phyloP scores from a whole-genome alignment of 2,329 filamentous ascomycete genomes.

The Chalara sp. region DNA sequence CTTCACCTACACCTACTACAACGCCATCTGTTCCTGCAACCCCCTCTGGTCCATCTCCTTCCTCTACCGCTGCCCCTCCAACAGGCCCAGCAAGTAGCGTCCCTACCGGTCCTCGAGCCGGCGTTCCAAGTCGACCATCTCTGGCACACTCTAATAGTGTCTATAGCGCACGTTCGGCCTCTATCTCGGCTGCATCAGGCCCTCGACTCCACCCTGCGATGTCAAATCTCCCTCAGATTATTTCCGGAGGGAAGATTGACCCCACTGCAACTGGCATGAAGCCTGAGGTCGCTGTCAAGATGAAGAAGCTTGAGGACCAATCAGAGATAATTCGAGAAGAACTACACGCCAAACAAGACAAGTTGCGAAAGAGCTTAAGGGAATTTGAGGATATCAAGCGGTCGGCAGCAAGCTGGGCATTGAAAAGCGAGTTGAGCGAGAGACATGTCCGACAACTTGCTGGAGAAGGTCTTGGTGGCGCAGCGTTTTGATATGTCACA shows the following conservation, averaged over 20 bases:
- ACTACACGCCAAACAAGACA: constrained; percentile 25
- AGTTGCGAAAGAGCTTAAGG: constrained; percentile 23
- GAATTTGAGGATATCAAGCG: constrained; percentile 25
- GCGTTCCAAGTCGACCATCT: constrained; percentile 18
- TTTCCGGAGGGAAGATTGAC: constrained; percentile 26
- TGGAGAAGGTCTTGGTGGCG: constrained; percentile 27
- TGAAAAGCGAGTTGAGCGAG: constrained; percentile 27
- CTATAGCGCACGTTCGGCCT: constrained; percentile 13
- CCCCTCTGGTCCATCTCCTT: constrained; percentile 1
- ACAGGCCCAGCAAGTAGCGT: constrained; percentile 23
- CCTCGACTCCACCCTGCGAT: constrained; percentile 27
- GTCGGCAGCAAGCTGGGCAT: constrained; percentile 19
- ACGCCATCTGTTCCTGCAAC: constrained; percentile 13
- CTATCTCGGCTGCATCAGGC: constrained; percentile 10
- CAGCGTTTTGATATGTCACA: constrained; percentile 21
- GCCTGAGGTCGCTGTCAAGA: constrained; percentile 17
- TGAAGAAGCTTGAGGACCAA: constrained; percentile 28
- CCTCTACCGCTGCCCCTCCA: constrained; percentile 15
- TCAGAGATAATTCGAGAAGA: constrained; percentile 23
- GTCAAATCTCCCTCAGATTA: constrained; percentile 24
- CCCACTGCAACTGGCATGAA: constrained; percentile 23
- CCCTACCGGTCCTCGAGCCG: constrained; percentile 22
- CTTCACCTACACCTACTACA: constrained; percentile 8
- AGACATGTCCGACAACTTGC: constrained; percentile 26
- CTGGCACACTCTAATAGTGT: constrained; percentile 20